A percentile compares a stretch with the other conserved stretches of the same genome.
Evolutionary conservation across 108 stramenopile species (phyloP).

Genomic region (Aurantiochytrium sp.): DNA sequence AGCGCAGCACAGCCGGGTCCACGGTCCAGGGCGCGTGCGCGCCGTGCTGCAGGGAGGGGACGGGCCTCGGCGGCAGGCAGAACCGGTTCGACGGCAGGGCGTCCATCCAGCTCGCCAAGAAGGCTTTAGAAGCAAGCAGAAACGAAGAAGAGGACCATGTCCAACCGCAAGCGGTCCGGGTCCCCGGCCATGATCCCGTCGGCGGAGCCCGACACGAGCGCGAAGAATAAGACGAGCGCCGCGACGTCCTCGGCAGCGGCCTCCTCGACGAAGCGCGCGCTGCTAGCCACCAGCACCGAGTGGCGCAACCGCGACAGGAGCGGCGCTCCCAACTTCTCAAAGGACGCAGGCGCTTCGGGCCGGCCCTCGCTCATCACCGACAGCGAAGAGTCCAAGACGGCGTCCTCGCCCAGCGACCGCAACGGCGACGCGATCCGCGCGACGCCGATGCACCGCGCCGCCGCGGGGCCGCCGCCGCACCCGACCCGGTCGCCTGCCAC

Average conservation of each 20-base stretch:
- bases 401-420: not conserved
- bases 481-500: not conserved
- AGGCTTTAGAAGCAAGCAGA: too few relatives aligned
- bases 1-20: too few relatives aligned
- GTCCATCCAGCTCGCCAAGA: too few relatives aligned
- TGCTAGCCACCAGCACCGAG: conserved; percentile 9
- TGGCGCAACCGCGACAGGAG: not conserved
- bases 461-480: not conserved
- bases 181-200: not conserved
- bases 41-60: too few relatives aligned
- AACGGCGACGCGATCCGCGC: not conserved
- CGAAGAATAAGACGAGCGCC: not conserved
- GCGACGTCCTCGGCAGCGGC: not conserved
- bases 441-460: not conserved
- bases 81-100: too few relatives aligned
- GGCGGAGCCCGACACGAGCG: not conserved
- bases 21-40: too few relatives aligned
- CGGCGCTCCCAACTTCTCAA: not conserved
- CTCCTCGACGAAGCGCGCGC: not conserved
- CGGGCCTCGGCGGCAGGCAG: too few relatives aligned
- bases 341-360: too few relatives aligned
- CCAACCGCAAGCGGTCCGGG: not conserved
- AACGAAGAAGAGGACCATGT: too few relatives aligned
- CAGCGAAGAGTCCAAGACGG: not conserved
- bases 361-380: too few relatives aligned